Base-by-base conservation (phyloP, 164 flowering plant species). In the Stephania yunnanensis region DNA sequence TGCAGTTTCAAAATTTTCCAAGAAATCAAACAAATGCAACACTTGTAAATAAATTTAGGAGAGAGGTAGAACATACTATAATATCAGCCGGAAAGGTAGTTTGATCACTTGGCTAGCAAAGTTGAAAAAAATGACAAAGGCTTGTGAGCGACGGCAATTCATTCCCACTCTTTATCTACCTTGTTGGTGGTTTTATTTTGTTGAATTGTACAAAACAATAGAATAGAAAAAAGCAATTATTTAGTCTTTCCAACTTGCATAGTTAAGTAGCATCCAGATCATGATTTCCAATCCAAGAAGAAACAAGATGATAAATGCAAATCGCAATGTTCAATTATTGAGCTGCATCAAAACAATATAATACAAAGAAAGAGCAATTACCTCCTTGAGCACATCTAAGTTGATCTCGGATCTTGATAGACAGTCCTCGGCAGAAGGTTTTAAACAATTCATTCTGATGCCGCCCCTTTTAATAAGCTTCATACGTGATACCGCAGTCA, bases 301-400 rank as follows among this genome's bases (percentile, higher is more conserved):
- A 13, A 58, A 36, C 42, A 36, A 36, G 42, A 36, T 4, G 42
- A 36, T 36, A 36, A 36, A 36, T 36, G 42, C 42, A 36, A 36
- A 36, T 36, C 42, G 4, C 15, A 19, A 58, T 10, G 20, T 61
- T 6, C 20, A 17, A n/a, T 61, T 61, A 6, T 50, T 10, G 55
- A 12, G 55, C 12, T 50, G 55, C 55, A 50, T 29, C 6, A 31
- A 68, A 30, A 5, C 29, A 68, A 68, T 20, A 13, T 12, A 2
- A 46, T 0, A 6, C 36, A 55, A 55, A 55, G 29, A 36, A 17
- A 29, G 42, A 42, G 66, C 11, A 22, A 65, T 70, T 80, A 93
- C 97, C 97, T 96, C 97, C 84, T 85, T 92, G 78, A 93, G 81
- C 73, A 93, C 94, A 76, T 93, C 97, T 53, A 96, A 82, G 80